These are phyloP conservation scores for Rhizopogon rudus DNA, from an alignment of 768 basidiomycete genomes.

Conservation along the genomic window DNA sequence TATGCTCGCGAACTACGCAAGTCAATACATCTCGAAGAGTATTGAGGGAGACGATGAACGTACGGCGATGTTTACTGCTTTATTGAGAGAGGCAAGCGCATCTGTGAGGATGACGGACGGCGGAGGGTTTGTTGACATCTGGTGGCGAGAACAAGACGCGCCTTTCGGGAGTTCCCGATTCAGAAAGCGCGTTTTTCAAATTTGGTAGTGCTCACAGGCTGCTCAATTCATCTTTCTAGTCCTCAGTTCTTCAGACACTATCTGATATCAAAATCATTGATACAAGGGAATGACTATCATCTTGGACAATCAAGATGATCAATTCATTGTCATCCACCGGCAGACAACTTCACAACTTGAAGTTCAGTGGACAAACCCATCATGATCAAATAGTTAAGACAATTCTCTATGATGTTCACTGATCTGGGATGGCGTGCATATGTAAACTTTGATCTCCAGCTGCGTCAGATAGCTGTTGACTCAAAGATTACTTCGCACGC, in stretches of 20 bases:
- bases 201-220: not conserved
- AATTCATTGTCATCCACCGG: too few relatives aligned
- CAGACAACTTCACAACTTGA: too few relatives aligned
- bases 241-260: not conserved
- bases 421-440: too few relatives aligned
- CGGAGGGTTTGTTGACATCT: constrained; percentile 23
- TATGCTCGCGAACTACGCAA: constrained; percentile 43
- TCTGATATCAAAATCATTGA: too few relatives aligned
- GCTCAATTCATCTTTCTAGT: not conserved
- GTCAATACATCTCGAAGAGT: not conserved
- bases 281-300: too few relatives aligned
- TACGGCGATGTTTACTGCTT: constrained; percentile 37
- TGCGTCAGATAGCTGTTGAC: too few relatives aligned
- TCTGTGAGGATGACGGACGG: constrained; percentile 35
- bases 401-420: too few relatives aligned
- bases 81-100: constrained; percentile 36
- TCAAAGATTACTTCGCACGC: too few relatives aligned
- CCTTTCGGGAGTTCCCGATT: constrained; percentile 20
- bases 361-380: too few relatives aligned
- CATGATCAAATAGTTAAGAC: too few relatives aligned
- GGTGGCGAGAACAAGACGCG: constrained; percentile 5
- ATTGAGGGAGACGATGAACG: constrained; percentile 7
- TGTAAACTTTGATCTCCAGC: too few relatives aligned
- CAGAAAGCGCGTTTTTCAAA: not conserved
- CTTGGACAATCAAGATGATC: too few relatives aligned